Base-by-base conservation (phyloP, 2,329 filamentous ascomycete genomes). In the Fusarium ramigenum region DNA sequence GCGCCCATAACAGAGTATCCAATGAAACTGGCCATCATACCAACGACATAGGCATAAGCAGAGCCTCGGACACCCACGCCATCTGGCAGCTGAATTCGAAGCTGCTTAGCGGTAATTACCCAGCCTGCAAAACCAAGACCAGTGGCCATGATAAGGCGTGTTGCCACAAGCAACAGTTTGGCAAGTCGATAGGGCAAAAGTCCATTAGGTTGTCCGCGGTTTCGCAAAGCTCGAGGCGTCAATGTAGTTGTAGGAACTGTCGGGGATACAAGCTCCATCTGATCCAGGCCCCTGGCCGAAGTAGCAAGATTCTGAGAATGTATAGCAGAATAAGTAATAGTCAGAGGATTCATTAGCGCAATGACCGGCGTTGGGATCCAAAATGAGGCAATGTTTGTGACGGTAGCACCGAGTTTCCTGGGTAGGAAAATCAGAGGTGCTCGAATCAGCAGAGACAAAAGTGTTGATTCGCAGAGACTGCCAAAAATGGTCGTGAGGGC, bases 101-200 rank as follows among this genome's bases (percentile, higher is more conserved):
- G 85, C 82, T 93, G 92, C 71, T 94, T 91, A 16, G 96, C 95
- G 40, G 95, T 97, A 52, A 94, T 93, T 14, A 98, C 94, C 96
- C 96, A 99, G n/a, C 94, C 96, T 8, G 93, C 95, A 78, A 98
- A 97, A 2, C 96, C 96, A 36, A 99, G 89, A 1, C 92, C 93
- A 52, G 95, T 90, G 0, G 94, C 94, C 90, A 98, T 97, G 78
- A 98, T 93, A 80, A 96, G 93, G 23, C 96, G 91, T 3, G 95
- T 96, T 7, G 96, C 94, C 76, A 98, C 94, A 7, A 99, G 89
- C 12, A 99, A 88, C 34, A 98, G 88, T 81, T 98, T 98, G 4
- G 96, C 93, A 14, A 98, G 90, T 9, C 94, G 91, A 81, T 98
- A 99, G 0, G 96, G 93, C 30, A 96, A 85, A n/a, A 97, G 86